Conservation (phyloP, 306 rosid species). For the Carpinus viminea region DNA sequence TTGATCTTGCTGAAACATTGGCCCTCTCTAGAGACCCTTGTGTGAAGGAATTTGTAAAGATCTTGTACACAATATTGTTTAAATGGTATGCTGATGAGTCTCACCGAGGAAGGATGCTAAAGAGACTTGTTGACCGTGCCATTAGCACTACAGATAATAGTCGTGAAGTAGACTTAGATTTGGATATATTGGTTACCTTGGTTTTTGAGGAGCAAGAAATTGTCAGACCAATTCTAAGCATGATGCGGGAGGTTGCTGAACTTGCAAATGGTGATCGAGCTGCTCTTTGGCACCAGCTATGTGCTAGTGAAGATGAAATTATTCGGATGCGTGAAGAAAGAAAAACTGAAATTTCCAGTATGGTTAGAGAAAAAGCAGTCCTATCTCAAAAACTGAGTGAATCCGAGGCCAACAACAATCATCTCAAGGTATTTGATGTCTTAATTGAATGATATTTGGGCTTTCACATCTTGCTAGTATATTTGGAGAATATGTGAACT, state of each 20-base stretch:
- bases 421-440: slow-evolving; percentile 83
- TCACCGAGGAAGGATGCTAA: slow-evolving; percentile 72
- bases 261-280: slow-evolving; percentile 93
- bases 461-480: slow-evolving; percentile 37
- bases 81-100: slow-evolving; percentile 93
- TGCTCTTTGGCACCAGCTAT: slow-evolving; percentile 95
- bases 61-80: slow-evolving; percentile 77
- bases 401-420: slow-evolving; percentile 67
- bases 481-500: slow-evolving; percentile 41
- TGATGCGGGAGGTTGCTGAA: slow-evolving; percentile 95
- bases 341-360: slow-evolving; percentile 66
- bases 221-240: slow-evolving; percentile 74
- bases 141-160: slow-evolving; percentile 67
- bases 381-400: slow-evolving; percentile 75
- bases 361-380: slow-evolving; percentile 63
- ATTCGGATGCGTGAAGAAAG: slow-evolving; percentile 66
- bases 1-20: slow-evolving; percentile 95
- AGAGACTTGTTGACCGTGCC: slow-evolving; percentile 88
- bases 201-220: slow-evolving; percentile 89
- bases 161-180: slow-evolving; percentile 73
- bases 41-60: slow-evolving; percentile 83
- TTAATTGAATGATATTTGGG: slow-evolving; percentile 44
- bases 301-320: slow-evolving; percentile 92
- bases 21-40: slow-evolving; percentile 79
- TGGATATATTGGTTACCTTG: slow-evolving; percentile 79